Percentiles rank a stretch among this genome's conserved stretches.
Conservation (phyloP, 805 yeast species). For the Zygosaccharomyces gambellarensis region DNA sequence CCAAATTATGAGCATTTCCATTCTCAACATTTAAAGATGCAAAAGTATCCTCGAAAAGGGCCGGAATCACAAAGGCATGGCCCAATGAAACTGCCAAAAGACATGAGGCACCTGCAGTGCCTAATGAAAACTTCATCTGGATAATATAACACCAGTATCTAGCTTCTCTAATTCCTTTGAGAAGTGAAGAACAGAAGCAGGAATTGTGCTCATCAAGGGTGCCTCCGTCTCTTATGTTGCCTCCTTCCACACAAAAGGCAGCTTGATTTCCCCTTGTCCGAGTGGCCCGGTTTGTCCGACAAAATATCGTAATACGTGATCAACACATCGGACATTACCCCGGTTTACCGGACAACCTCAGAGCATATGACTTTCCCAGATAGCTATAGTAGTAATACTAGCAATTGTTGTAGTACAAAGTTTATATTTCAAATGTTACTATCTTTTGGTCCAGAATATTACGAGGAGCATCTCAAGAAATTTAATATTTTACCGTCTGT, state of each 20-base stretch:
- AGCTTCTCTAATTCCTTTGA: neutral
- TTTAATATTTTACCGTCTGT: too few species aligned
- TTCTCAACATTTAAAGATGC: conserved; percentile 10
- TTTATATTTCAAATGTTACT: too few species aligned
- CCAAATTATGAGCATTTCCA: neutral
- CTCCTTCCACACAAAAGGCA: neutral
- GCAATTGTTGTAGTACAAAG: too few species aligned
- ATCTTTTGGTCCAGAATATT: too few species aligned
- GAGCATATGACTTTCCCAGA: too few species aligned
- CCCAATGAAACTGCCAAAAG: conserved; percentile 11
- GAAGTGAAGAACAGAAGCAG: too few species aligned
- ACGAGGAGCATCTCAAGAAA: too few species aligned
- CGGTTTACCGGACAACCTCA: too few species aligned
- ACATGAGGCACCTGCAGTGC: conserved; percentile 13
- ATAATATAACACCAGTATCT: neutral
- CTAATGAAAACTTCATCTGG: conserved; percentile 14
- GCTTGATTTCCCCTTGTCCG: neutral
- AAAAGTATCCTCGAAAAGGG: conserved; percentile 25
- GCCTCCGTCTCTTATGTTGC: neutral
- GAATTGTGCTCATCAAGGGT: neutral
- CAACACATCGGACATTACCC: neutral
- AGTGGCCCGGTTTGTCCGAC: neutral
- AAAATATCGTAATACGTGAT: neutral
- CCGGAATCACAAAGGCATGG: conserved; percentile 29
- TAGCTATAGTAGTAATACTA: too few species aligned